Base-by-base conservation (phyloP, 164 flowering plant species). In the Cinnamomum chago region DNA sequence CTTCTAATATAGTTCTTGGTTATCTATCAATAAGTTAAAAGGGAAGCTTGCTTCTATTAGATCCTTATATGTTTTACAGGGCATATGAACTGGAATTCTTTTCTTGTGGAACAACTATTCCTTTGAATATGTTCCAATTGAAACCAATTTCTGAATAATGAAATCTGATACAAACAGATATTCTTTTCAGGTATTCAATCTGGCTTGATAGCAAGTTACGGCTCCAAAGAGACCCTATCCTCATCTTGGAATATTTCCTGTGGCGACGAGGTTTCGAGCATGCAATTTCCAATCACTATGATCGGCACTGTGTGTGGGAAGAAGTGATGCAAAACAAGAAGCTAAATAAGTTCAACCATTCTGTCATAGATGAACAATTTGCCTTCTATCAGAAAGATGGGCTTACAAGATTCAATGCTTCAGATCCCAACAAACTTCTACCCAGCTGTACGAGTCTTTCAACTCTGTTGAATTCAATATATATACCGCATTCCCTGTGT, bases 191-290 rank as follows among this genome's bases (percentile, higher is more conserved):
- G 88, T 95, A 95, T 79, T 95, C 99, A n/a, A 93, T 95, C 64
- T 95, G 98, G 99, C 83, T 95, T 82, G 99, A 95, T 79, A 95
- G 99, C 88, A 93, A 95, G 81, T 78, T 95, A 52, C 97, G 99
- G 5, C 93, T 95, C 65, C 99, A 95, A 77, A 86, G 76, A 24
- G 99, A 95, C 50, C 99, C 99, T 71, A 81, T 90, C 60, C 88
- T 89, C 73, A 86, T 95, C 65, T 82, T 95, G 84, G 99, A 95
- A 65, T 90, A 92, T 79, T 91, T 96, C 80, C 76, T 96, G 58
- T 96, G 97, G 97, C 81, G 98, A 30, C 90, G 89, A 83, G 94
- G 95, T 74, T 70, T 86, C 60, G 97, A 94, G 69, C 94, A 88
- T 82, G 97, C 97, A 75, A 94, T 96, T 55, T 94, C 98, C 27